phyloP scores from a whole-genome alignment of 169 alveolate species.

The Eimeria praecox region DNA sequence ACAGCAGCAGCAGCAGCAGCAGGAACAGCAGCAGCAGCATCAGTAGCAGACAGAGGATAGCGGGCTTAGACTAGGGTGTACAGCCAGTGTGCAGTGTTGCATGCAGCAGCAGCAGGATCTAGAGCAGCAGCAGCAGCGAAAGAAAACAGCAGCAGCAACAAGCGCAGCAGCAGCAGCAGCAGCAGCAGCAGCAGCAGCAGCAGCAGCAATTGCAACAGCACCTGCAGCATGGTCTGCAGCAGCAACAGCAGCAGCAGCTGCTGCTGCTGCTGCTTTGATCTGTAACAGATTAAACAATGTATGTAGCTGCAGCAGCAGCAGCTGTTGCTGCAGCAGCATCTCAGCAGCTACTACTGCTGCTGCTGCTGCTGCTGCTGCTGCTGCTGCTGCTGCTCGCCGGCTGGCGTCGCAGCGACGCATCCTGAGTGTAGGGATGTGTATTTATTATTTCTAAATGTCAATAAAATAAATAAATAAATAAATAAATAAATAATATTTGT shows the following conservation, averaged over 20 bases:
- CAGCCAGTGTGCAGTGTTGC: too few species aligned
- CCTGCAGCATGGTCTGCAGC: constrained; percentile 13
- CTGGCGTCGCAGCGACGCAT: too few species aligned
- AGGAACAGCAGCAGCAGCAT: background rate
- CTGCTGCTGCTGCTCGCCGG: too few species aligned
- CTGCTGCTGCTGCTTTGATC: background rate
- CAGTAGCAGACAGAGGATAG: background rate
- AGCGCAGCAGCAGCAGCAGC: constrained; percentile 36
- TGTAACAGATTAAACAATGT: too few species aligned
- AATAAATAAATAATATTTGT: too few species aligned
- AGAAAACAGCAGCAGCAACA: constrained; percentile 1
- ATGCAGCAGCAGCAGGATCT: too few species aligned
- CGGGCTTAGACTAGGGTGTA: too few species aligned
- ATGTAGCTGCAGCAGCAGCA: constrained; percentile 22
- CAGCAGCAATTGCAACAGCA: constrained; percentile 19
- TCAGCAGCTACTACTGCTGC: too few species aligned
- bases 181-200: constrained; percentile 17
- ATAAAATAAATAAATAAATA: too few species aligned
- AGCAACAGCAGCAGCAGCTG: constrained; percentile 10
- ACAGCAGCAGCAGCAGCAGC: constrained; percentile 1
- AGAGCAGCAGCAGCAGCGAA: background rate
- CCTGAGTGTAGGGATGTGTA: too few species aligned
- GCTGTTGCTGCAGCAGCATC: background rate
- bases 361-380: too few species aligned
- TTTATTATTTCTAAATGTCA: too few species aligned